Evolutionary conservation across 2,329 filamentous ascomycete species (phyloP), one percentile per base, ranked within the genome.

Genomic region (Polychaeton citri): DNA sequence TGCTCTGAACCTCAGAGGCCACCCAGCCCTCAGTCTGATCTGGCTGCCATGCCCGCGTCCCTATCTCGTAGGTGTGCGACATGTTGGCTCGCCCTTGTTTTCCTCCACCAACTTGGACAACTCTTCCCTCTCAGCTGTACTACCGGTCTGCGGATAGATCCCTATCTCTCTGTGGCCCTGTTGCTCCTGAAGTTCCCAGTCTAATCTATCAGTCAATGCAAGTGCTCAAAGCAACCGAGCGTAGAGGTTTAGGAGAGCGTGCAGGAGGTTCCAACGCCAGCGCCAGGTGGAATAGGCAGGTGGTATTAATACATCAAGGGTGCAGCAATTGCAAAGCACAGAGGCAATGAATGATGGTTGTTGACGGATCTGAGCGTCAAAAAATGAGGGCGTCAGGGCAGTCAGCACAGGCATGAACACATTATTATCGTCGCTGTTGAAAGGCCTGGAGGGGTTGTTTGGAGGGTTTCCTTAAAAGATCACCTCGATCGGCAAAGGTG

Each of bases 31-130:
- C 88, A 43, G 83, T 83, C 60, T 76, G 68, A 69, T 98, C 90
- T 52, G 90, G 87, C 74, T 96, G 90, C 90, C 90, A 98, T 59
- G 87, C 90, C 74, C 85, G 79, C 54, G 88, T 96, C 58, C 88
- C 90, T 57, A 95, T 76, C 71, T 96, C 87, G 68, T 92, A 96
- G 59, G 76, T 84, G 64, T 92, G 82, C 68, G 85, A 84, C 87
- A 94, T 93, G 63, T 58, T 50, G 40, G 17, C 15, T 17, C 30
- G 16, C 30, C n/a, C 16, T 17, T 10, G 10, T 32, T 13, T 17
- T 15, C n/a, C 30, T 10, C 30, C 10, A 32, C 30, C 30, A 13
- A n/a, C 30, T n/a, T n/a, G n/a, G n/a, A n/a, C n/a, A n/a, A n/a
- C n/a, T n/a, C n/a, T n/a, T n/a, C n/a, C n/a, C n/a, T n/a, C n/a